Base-by-base conservation (phyloP, 2,329 filamentous ascomycete genomes). In the Endocalyx cinctus region DNA sequence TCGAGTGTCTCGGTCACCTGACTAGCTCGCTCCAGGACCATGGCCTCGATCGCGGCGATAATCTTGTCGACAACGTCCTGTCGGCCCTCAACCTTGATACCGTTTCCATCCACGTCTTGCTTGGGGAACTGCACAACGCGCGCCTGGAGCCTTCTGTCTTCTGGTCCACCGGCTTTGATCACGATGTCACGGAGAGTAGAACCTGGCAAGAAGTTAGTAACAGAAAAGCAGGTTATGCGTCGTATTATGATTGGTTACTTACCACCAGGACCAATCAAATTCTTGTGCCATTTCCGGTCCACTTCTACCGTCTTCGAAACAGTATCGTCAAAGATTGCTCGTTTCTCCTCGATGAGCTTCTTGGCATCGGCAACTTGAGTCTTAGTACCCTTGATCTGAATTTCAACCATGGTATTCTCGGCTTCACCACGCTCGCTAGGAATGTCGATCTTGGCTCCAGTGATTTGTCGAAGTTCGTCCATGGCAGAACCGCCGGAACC, bases 111-210 rank as follows among this genome's bases (percentile, higher is more conserved):
- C 33, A 82, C 77, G 37, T 94, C 89, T 45, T 86, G 82, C 58
- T 89, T 88, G 37, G 92, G 92, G 70, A 98, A 97, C 59, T 90
- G 88, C 39, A 98, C 87, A 51, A 90, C 87, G 43, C 90, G 85
- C 32, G 88, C 86, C 49, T 92, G 77, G 42, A 85, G 82, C 25
- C 85, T 81, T 42, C 83, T 78, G 54, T 95, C 89, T 48, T 88
- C 84, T 23, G 89, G 88, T 8, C 92, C 94, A 42, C 92, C 94
- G 29, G 92, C 89, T 50, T 85, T 78, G 34, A 84, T 71, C 35
- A 98, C 85, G 41, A 98, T 88, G 41, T 86, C 81, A 41, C 85
- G 85, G 38, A 98, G 82, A 54, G 83, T 92, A 27, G 86, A 72
- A 50, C 89, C 87, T 90, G 33, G 37, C n/a, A 14, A 18, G 19